phyloP scores from a whole-genome alignment of 352 stramenopile genomes.

The Globisporangium carolinianum region DNA sequence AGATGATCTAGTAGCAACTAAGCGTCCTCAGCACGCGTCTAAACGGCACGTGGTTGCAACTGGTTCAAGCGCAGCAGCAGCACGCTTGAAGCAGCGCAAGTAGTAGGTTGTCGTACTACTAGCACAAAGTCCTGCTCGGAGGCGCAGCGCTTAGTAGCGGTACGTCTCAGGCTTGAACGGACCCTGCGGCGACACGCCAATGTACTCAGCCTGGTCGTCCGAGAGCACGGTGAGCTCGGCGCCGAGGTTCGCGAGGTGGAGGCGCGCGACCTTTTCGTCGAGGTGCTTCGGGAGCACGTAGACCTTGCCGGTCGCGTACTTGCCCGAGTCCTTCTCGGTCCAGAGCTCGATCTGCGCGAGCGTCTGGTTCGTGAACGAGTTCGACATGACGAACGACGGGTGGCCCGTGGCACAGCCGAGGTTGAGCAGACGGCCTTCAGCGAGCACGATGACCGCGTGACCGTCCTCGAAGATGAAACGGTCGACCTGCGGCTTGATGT shows the following conservation, averaged over 20 bases:
- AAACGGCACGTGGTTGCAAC: conserved; percentile 7
- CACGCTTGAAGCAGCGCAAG: conserved; percentile 1
- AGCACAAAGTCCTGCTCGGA: no score
- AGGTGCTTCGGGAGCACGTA: conserved; percentile 98
- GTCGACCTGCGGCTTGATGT: conserved; percentile 99
- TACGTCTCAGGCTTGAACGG: conserved; percentile 98
- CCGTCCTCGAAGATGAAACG: conserved; percentile 95
- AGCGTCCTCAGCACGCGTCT: conserved; percentile 12
- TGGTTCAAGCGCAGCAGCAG: neutral
- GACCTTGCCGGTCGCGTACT: conserved; percentile 95
- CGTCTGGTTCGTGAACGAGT: conserved; percentile 99
- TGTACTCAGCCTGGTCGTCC: conserved; percentile 97
- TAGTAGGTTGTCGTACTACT: no score
- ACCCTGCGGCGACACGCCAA: conserved; percentile 90
- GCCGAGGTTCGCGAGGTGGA: conserved; percentile 94
- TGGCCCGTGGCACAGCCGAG: conserved; percentile 97
- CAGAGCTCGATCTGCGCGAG: conserved; percentile 98
- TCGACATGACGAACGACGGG: conserved; percentile 99
- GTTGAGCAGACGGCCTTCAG: conserved; percentile 97
- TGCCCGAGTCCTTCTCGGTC: conserved; percentile 92
- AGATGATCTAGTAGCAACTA: neutral
- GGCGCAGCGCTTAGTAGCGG: conserved; percentile 89
- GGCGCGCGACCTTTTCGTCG: conserved; percentile 97
- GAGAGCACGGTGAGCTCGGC: conserved; percentile 94
- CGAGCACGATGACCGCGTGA: conserved; percentile 96